Percentiles rank a stretch among this genome's conserved stretches.
phyloP scores from a whole-genome alignment of 805 yeast species.

The Candida chauliodis region DNA sequence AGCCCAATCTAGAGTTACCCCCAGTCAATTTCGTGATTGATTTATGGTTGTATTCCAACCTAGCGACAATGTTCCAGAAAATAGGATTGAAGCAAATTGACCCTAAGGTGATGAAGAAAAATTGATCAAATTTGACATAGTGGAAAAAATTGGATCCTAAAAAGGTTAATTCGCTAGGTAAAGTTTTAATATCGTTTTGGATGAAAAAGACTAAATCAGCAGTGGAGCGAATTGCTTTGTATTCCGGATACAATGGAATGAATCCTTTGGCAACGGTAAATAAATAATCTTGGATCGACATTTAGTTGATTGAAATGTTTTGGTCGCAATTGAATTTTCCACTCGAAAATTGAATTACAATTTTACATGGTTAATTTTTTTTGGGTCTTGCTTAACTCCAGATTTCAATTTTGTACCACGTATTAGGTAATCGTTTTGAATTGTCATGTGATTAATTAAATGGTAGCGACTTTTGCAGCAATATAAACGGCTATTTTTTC shows the following conservation, averaged over 20 bases:
- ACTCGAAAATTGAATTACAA: too few relatives aligned
- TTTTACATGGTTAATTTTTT: too few relatives aligned
- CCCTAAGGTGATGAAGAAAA: slow-evolving; percentile 43
- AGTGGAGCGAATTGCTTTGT: slow-evolving; percentile 2
- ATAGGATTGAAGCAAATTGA: slow-evolving; percentile 88
- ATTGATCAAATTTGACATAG: slow-evolving; percentile 20
- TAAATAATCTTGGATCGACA: slow-evolving; percentile 2
- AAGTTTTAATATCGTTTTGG: neutral
- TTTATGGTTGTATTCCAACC: slow-evolving; percentile 77
- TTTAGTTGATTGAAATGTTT: too few relatives aligned
- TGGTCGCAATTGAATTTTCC: too few relatives aligned
- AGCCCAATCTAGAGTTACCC: slow-evolving; percentile 63
- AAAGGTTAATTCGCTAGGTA: slow-evolving; percentile 1
- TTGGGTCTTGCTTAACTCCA: too few relatives aligned
- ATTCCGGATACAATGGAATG: slow-evolving; percentile 4
- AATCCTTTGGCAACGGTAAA: neutral
- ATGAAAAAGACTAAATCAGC: neutral
- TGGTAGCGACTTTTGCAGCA: neutral
- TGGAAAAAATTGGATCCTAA: slow-evolving; percentile 12
- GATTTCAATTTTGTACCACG: neutral
- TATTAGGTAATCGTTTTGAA: neutral
- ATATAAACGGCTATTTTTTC: too few relatives aligned
- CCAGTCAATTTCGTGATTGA: slow-evolving; percentile 71
- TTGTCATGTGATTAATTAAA: neutral
- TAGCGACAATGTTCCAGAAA: slow-evolving; percentile 92